Conservation (phyloP, 805 yeast genomes). For the Ogataea henricii region DNA sequence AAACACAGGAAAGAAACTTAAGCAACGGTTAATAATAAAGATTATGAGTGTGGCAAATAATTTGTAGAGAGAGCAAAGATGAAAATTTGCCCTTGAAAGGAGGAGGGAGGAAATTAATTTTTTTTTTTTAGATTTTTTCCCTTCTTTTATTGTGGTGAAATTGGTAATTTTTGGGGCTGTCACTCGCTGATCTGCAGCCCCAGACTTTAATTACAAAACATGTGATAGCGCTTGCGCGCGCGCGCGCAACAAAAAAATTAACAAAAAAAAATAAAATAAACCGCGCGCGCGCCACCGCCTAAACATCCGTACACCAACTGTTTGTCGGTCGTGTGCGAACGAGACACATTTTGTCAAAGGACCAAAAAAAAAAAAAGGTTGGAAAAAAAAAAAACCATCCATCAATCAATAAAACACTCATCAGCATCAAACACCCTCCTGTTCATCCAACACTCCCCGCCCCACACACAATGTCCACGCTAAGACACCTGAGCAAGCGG, state of each 20-base stretch:
- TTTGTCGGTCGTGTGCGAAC: not conserved
- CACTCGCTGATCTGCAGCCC: not conserved
- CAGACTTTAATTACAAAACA: too few relatives aligned
- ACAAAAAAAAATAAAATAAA: too few relatives aligned
- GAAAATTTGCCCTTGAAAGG: not conserved
- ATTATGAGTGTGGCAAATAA: too few relatives aligned
- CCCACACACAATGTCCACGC: conserved; percentile 19
- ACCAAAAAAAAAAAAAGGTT: not conserved
- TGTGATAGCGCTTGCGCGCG: conserved; percentile 2
- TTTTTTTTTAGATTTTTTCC: too few relatives aligned
- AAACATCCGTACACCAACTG: too few relatives aligned
- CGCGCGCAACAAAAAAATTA: too few relatives aligned
- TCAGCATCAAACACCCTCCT: too few relatives aligned
- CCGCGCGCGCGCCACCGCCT: too few relatives aligned
- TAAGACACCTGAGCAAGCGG: conserved; percentile 31
- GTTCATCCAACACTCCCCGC: too few relatives aligned
- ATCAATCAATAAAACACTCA: not conserved
- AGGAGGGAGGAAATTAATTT: not conserved
- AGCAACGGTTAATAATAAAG: not conserved
- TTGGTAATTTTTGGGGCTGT: not conserved
- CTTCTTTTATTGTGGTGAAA: not conserved
- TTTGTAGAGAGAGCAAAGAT: not conserved
- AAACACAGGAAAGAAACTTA: not conserved
- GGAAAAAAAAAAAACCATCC: not conserved
- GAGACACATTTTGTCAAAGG: not conserved